Evolutionary conservation across 371 early-diverging fungal genomes (phyloP), one percentile per base, ranked within the genome.

Genomic region (Mortierella sp.): DNA sequence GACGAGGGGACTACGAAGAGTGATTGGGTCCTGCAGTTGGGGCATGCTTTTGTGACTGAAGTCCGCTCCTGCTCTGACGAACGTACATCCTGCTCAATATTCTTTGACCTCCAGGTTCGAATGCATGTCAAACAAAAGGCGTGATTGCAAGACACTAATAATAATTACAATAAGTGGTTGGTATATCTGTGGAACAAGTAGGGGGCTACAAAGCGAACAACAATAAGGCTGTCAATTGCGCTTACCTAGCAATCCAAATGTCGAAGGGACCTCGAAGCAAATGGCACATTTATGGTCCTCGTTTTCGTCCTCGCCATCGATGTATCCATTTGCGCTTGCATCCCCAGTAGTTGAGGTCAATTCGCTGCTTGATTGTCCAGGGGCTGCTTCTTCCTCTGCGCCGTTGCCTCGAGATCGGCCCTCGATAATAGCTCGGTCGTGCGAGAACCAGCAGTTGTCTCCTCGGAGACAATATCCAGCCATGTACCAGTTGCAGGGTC

Each of bases 91-190:
- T 71, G 48, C 5, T 86, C 74, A 16, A 76, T 72, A 11, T 83
- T 73, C 69, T 87, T 89, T 57, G 83, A 61, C 46, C 90, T 72
- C 90, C 90, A 90, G 10, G 80, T 76, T 37, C 89, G 81, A 75
- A 89, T 82, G 59, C 89, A 89, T 10, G 75, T 77, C 74, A 89
- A 13, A 43, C 88, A 89, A 79, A 88, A 87, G 70, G 81, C 64
- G 78, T 87, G 88, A 46, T 76, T 76, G 64, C 87, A 88, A 1
- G 83, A 82, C 16, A 77, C 83, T 89, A 86, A 34, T 44, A 71
- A 28, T 14, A 26, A 19, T 34, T 1, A 16, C 3, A 54, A 14
- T n/a, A 73, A 28, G 69, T 10, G 5, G 67, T 67, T 67, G 34
- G 67, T 37, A 37, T 31, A 24, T 1, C 11, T 46, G 43, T 1